Conservation (phyloP, 2,329 filamentous ascomycete species). For the Monosporascus cannonballus region DNA sequence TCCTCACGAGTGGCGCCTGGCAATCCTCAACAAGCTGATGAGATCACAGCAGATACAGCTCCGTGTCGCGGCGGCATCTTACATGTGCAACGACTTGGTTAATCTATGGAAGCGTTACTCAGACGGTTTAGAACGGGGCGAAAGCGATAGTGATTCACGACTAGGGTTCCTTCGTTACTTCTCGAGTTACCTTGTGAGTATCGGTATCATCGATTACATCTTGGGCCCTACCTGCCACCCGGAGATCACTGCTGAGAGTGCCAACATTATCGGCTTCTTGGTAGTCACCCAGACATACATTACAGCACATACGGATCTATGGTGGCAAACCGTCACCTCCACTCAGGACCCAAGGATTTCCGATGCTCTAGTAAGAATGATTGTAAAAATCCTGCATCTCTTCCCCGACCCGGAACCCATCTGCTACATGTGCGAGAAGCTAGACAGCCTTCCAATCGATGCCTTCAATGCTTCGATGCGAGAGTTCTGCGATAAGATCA, state of each 20-base stretch:
- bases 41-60: slow-evolving; percentile 86
- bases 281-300: slow-evolving; percentile 72
- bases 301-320: slow-evolving; percentile 63
- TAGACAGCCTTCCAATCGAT: slow-evolving; percentile 57
- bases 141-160: slow-evolving; percentile 23
- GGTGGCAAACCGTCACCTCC: slow-evolving; percentile 78
- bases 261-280: slow-evolving; percentile 82
- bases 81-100: slow-evolving; percentile 67
- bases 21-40: slow-evolving; percentile 64
- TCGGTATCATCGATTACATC: slow-evolving; percentile 77
- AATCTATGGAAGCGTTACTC: slow-evolving; percentile 54
- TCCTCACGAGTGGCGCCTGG: slow-evolving; percentile 62
- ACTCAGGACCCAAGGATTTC: slow-evolving; percentile 82
- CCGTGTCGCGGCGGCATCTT: slow-evolving; percentile 70
- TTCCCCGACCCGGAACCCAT: slow-evolving; percentile 41
- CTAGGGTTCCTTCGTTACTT: slow-evolving; percentile 55
- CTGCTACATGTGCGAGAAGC: slow-evolving; percentile 65
- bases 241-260: slow-evolving; percentile 74
- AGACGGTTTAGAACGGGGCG: slow-evolving; percentile 34
- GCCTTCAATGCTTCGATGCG: slow-evolving; percentile 57
- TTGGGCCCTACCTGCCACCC: slow-evolving; percentile 88
- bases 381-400: slow-evolving; percentile 40
- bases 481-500: slow-evolving; percentile 52
- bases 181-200: slow-evolving; percentile 61
- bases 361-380: slow-evolving; percentile 69